Evolutionary conservation across 106 monocot genomes (phyloP), one percentile per base, ranked within the genome.

Genomic region (Posidonia australis): DNA sequence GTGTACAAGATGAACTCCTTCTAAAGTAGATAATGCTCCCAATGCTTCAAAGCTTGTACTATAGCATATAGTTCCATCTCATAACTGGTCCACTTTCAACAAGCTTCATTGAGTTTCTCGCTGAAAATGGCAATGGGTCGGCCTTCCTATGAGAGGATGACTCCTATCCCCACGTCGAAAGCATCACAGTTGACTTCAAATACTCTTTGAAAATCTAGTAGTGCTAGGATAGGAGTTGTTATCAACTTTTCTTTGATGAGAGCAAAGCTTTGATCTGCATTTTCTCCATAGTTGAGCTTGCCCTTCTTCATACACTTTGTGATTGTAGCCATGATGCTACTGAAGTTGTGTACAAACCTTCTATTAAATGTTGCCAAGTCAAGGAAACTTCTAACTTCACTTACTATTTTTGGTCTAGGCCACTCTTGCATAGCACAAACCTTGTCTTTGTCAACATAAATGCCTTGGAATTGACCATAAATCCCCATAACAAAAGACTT

Each of bases 181-280:
- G 54, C 67, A 42, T 54, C 54, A 54, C 67, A 54, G 1, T 36
- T n/a, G 0, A 67, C 20, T 26, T 67, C 36, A 43, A 54, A 55
- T 13, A 53, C 28, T 13, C 31, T 52, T 0, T 25, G 13, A 13
- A 67, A 53, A 31, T 67, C 20, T 0, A 26, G 36, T 12, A 67
- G 54, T 1, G 20, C 0, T 0, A 55, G 32, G 1, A 67, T 18
- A 4, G 42, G 67, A 9, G 54, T 19, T 1, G 27, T 12, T 2
- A 20, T 41, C 3, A 67, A 1, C n/a, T 13, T 19, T 12, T 54
- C 14, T 19, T 67, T 65, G 51, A 65, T 31, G 1, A 10, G 0
- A 13, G 12, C 2, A 5, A 67, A 67, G 27, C 31, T 21, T 16
- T 10, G 16, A 2, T 54, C 20, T 0, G 22, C 19, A 0, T 41